phyloP scores from a whole-genome alignment of 1,139 yeast genomes.

The Nakaseomyces delphensis region DNA sequence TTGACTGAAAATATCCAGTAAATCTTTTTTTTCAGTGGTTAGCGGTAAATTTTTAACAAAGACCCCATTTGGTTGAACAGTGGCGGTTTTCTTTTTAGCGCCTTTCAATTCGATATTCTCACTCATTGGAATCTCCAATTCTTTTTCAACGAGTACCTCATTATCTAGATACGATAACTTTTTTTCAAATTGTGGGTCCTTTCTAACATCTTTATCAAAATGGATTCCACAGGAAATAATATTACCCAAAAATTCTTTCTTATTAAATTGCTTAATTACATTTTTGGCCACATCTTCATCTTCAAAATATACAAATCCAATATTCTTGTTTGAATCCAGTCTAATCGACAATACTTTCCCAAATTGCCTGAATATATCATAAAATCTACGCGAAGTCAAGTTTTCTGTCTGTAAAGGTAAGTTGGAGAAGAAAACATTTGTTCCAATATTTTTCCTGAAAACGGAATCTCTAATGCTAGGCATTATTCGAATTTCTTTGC shows the following conservation, averaged over 20 bases:
- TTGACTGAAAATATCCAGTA: slow-evolving; percentile 33
- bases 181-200: slow-evolving; percentile 26
- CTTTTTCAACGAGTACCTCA: slow-evolving; percentile 24
- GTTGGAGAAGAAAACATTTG: slow-evolving; percentile 26
- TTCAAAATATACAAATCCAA: slow-evolving; percentile 41
- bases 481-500: slow-evolving; percentile 44
- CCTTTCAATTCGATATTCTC: slow-evolving; percentile 12
- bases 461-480: slow-evolving; percentile 37
- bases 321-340: slow-evolving; percentile 35
- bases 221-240: slow-evolving; percentile 35
- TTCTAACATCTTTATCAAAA: slow-evolving; percentile 35
- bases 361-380: slow-evolving; percentile 36
- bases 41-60: slow-evolving; percentile 41
- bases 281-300: slow-evolving; percentile 34
- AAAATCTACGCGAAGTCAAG: slow-evolving; percentile 37
- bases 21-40: slow-evolving; percentile 32
- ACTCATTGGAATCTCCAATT: slow-evolving; percentile 11
- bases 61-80: slow-evolving; percentile 31
- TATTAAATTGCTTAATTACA: slow-evolving; percentile 35
- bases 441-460: slow-evolving; percentile 26
- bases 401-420: slow-evolving; percentile 31
- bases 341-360: slow-evolving; percentile 42
- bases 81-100: slow-evolving; percentile 4
- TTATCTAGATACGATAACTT: slow-evolving; percentile 21
- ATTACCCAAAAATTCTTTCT: slow-evolving; percentile 28